Evolutionary conservation across 2,329 filamentous ascomycete species (phyloP).

Genomic region (Cercospora sesami): DNA sequence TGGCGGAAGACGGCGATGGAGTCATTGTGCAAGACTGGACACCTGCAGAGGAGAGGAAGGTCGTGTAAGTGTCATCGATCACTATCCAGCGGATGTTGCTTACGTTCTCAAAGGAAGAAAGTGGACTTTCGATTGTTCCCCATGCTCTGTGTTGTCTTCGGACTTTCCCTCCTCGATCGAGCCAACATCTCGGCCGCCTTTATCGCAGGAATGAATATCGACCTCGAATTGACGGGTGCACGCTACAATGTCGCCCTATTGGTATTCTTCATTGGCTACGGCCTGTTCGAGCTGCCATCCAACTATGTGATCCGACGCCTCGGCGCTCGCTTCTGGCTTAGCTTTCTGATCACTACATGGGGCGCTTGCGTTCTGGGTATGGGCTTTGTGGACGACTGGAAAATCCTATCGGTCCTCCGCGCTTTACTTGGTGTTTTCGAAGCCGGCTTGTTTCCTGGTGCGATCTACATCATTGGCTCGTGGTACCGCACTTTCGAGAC

Average conservation of each 20-base stretch:
- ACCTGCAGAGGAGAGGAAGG: slow-evolving; percentile 35
- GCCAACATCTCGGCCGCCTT: slow-evolving; percentile 70
- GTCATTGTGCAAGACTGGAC: slow-evolving; percentile 33
- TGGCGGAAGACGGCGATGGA: slow-evolving; percentile 3
- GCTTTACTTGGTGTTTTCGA: slow-evolving; percentile 63
- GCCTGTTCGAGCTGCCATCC: slow-evolving; percentile 38
- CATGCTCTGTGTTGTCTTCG: slow-evolving; percentile 40
- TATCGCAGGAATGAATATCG: slow-evolving; percentile 61
- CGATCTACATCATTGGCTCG: slow-evolving; percentile 35
- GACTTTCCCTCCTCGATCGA: slow-evolving; percentile 73
- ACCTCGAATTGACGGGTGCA: slow-evolving; percentile 36
- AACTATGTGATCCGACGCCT: slow-evolving; percentile 38
- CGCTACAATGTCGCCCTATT: slow-evolving; percentile 38
- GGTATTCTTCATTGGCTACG: slow-evolving; percentile 39
- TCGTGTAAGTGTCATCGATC: slow-evolving; percentile 29
- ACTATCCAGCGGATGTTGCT: background rate
- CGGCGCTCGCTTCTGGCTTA: slow-evolving; percentile 37
- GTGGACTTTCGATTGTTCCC: slow-evolving; percentile 38
- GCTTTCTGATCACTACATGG: slow-evolving; percentile 51
- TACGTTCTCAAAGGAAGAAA: slow-evolving; percentile 30
- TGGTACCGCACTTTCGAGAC: slow-evolving; percentile 34
- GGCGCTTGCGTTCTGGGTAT: slow-evolving; percentile 62
- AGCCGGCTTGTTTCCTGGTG: slow-evolving; percentile 50
- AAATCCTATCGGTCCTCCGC: slow-evolving; percentile 54
- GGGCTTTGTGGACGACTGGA: slow-evolving; percentile 60